These are phyloP conservation scores for Gonapodya prolifera DNA, from an alignment of 192 early-diverging fungal species.

Conservation along the genomic window DNA sequence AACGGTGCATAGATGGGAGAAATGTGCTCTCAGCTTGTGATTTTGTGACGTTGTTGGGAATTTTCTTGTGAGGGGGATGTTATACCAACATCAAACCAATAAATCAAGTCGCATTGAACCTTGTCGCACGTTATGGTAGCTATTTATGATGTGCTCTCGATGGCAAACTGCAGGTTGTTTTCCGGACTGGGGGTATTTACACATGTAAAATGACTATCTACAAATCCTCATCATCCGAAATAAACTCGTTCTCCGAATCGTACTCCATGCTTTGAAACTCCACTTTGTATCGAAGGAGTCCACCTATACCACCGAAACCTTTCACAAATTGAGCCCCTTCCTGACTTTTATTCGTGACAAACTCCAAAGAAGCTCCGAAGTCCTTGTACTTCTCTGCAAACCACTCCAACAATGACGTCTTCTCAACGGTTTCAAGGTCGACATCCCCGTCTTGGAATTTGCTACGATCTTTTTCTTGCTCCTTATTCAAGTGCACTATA, in stretches of 20 bases:
- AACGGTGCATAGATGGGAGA: neutral
- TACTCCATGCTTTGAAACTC: constrained; percentile 22
- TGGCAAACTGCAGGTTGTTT: too few species aligned
- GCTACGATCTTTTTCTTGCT: constrained; percentile 67
- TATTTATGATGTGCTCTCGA: too few species aligned
- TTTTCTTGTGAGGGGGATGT: too few species aligned
- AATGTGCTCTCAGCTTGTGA: neutral
- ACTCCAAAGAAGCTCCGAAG: constrained; percentile 86
- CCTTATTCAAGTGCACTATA: constrained; percentile 64
- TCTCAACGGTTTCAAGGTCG: constrained; percentile 73
- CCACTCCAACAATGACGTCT: constrained; percentile 86
- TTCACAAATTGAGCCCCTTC: constrained; percentile 97
- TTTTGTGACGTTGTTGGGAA: too few species aligned
- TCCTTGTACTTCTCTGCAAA: constrained; percentile 96
- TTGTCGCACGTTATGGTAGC: too few species aligned
- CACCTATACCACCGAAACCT: constrained; percentile 98
- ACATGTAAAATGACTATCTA: neutral
- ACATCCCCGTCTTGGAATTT: constrained; percentile 53
- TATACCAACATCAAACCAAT: too few species aligned
- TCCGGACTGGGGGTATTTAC: too few species aligned
- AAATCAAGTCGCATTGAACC: too few species aligned
- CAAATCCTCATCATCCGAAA: constrained; percentile 7
- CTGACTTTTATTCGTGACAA: constrained; percentile 88
- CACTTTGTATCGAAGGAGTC: constrained; percentile 90
- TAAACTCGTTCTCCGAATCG: constrained; percentile 41